These are phyloP conservation scores for Paraglomus occultum DNA, from an alignment of 192 early-diverging fungal genomes.

Conservation along the genomic window DNA sequence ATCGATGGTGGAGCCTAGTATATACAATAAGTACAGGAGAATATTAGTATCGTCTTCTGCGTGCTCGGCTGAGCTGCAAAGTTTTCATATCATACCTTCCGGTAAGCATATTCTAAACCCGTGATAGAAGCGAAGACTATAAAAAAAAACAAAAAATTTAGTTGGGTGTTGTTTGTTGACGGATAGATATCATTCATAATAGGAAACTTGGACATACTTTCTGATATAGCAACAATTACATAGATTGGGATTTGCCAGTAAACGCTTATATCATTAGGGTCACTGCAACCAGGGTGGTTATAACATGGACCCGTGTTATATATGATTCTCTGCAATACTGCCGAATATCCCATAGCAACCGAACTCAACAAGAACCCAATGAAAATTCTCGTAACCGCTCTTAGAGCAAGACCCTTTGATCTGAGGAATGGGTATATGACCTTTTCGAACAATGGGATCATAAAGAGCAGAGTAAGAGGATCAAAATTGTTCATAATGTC, in stretches of 20 bases:
- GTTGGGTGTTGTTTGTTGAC: no score
- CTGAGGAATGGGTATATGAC: conserved; percentile 58
- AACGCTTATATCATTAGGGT: conserved; percentile 55
- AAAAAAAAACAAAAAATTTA: background rate
- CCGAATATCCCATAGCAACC: conserved; percentile 57
- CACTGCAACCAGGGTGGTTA: conserved; percentile 39
- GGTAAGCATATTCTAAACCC: conserved; percentile 68
- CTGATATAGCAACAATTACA: conserved; percentile 59
- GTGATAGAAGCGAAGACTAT: conserved; percentile 62
- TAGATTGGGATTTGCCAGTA: conserved; percentile 58
- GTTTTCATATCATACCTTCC: conserved; percentile 34
- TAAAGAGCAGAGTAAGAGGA: conserved; percentile 63
- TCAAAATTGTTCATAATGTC: conserved; percentile 70
- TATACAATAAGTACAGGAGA: background rate
- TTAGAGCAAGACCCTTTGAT: conserved; percentile 47
- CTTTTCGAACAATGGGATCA: conserved; percentile 69
- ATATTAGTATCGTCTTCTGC: background rate
- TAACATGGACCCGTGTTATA: conserved; percentile 57
- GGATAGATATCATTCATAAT: conserved; percentile 26
- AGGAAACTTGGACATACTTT: conserved; percentile 34
- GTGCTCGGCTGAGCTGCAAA: background rate
- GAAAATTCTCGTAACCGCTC: conserved; percentile 63
- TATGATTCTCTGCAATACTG: conserved; percentile 60
- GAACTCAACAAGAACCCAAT: conserved; percentile 64
- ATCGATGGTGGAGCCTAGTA: conserved; percentile 50